phyloP scores from a whole-genome alignment of 2,329 filamentous ascomycete genomes.

The Cladosporium sp. region DNA sequence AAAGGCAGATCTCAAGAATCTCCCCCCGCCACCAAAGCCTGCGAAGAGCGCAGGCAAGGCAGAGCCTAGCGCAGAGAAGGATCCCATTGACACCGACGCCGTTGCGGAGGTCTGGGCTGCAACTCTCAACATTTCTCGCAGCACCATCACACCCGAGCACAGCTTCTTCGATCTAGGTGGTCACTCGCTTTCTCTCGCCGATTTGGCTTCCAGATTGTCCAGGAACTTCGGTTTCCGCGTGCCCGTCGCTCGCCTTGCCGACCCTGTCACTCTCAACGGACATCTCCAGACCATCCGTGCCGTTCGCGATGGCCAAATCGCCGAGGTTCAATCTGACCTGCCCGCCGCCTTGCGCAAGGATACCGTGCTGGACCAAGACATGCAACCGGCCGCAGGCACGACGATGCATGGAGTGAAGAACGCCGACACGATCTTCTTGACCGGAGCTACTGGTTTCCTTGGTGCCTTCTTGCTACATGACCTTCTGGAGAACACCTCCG shows the following conservation, averaged over 20 bases:
- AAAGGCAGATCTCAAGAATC: slow-evolving; percentile 68
- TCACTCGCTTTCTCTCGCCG: slow-evolving; percentile 73
- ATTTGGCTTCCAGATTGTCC: slow-evolving; percentile 66
- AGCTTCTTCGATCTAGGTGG: slow-evolving; percentile 80
- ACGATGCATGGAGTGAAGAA: slow-evolving; percentile 58
- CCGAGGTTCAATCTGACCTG: slow-evolving; percentile 70
- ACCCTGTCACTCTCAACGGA: slow-evolving; percentile 66
- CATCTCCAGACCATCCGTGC: slow-evolving; percentile 67
- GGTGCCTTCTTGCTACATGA: slow-evolving; percentile 70
- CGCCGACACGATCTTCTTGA: slow-evolving; percentile 66
- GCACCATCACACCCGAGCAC: slow-evolving; percentile 62
- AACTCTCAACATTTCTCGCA: slow-evolving; percentile 61
- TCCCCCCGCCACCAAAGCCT: slow-evolving; percentile 59
- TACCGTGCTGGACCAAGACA: slow-evolving; percentile 64
- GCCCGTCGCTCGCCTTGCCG: slow-evolving; percentile 66
- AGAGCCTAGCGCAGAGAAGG: slow-evolving; percentile 47
- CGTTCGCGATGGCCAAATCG: slow-evolving; percentile 67
- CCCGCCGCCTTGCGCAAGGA: slow-evolving; percentile 66
- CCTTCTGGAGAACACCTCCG: slow-evolving; percentile 63
- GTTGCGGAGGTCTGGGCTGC: slow-evolving; percentile 70
- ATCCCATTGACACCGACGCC: slow-evolving; percentile 62
- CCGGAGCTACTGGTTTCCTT: slow-evolving; percentile 71
- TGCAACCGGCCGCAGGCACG: slow-evolving; percentile 49
- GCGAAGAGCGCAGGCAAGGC: slow-evolving; percentile 35
- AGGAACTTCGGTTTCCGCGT: slow-evolving; percentile 69